Percentiles rank a stretch among this genome's conserved stretches.
Conservation (phyloP, 2,329 filamentous ascomycete species). For the Ophiostoma piceae region DNA sequence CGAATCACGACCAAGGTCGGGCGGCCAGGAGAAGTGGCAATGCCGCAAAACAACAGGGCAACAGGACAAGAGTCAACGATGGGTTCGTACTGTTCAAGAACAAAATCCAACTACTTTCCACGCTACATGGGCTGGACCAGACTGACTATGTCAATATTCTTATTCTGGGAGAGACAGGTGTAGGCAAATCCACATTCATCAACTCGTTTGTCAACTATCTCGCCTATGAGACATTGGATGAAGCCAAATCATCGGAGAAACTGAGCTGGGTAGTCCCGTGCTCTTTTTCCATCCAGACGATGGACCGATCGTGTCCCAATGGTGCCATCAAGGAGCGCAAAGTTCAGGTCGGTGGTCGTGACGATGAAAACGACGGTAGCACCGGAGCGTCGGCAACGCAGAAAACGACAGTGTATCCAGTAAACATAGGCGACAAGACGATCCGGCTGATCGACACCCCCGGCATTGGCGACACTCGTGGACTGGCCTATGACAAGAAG, state of each 20-base stretch:
- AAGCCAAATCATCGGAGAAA: conserved; percentile 33
- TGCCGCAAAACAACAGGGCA: too few relatives aligned
- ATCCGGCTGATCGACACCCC: conserved; percentile 42
- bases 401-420: conserved; percentile 33
- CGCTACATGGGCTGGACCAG: conserved; percentile 26
- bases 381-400: conserved; percentile 38
- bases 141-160: conserved; percentile 40
- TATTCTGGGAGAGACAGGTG: conserved; percentile 45
- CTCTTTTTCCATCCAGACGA: conserved; percentile 37
- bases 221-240: conserved; percentile 36
- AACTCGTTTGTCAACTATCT: conserved; percentile 39
- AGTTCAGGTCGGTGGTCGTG: conserved; percentile 33
- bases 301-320: conserved; percentile 29
- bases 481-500: conserved; percentile 35
- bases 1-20: conserved; percentile 27
- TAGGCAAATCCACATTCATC: conserved; percentile 42
- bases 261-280: conserved; percentile 39
- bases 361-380: conserved; percentile 34
- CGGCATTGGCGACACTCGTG: conserved; percentile 40
- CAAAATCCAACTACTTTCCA: conserved; percentile 14
- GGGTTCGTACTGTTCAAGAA: not conserved
- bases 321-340: conserved; percentile 31
- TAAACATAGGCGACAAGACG: conserved; percentile 31
- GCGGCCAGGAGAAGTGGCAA: not conserved
- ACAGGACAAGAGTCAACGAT: not conserved